phyloP scores from a whole-genome alignment of 2,329 filamentous ascomycete genomes.

The Aquanectria penicillioides region DNA sequence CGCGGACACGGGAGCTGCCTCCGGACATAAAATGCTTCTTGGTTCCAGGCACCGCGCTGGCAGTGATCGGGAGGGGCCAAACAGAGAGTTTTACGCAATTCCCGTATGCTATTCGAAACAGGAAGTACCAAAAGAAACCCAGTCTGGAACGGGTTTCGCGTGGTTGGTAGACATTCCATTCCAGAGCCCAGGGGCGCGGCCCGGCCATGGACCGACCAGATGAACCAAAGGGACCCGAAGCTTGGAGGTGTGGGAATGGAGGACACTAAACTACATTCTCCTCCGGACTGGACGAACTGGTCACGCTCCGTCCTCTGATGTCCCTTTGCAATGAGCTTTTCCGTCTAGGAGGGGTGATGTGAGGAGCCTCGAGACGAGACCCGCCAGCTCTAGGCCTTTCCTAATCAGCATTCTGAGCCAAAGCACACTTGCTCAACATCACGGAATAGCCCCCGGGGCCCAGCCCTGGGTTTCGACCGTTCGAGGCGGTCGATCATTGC shows the following conservation, averaged over 20 bases:
- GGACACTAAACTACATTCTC: too few relatives aligned
- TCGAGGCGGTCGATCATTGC: constrained; percentile 17
- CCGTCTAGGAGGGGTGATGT: not conserved
- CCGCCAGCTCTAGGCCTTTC: too few relatives aligned
- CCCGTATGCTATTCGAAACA: too few relatives aligned
- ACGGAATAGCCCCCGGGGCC: too few relatives aligned
- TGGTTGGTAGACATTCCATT: constrained; percentile 9
- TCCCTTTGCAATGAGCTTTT: too few relatives aligned
- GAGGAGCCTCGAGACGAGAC: constrained; percentile 4
- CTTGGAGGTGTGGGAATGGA: not conserved
- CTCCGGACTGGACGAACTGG: too few relatives aligned
- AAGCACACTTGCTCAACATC: too few relatives aligned
- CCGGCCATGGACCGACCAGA: not conserved
- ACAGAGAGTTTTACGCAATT: too few relatives aligned
- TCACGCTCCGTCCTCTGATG: too few relatives aligned
- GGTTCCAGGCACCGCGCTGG: not conserved
- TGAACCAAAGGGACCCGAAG: not conserved
- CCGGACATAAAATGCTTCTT: not conserved
- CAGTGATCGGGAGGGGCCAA: too few relatives aligned
- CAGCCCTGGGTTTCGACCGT: constrained; percentile 8
- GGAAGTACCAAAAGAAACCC: not conserved
- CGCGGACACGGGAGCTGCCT: not conserved
- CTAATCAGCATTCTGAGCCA: too few relatives aligned
- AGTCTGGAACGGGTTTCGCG: constrained; percentile 16
- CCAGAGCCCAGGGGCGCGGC: constrained; percentile 13